Evolutionary conservation across 1,284 basidiomycete genomes (phyloP), one percentile per base, ranked within the genome.

Genomic region (Fomitopsis palustris): DNA sequence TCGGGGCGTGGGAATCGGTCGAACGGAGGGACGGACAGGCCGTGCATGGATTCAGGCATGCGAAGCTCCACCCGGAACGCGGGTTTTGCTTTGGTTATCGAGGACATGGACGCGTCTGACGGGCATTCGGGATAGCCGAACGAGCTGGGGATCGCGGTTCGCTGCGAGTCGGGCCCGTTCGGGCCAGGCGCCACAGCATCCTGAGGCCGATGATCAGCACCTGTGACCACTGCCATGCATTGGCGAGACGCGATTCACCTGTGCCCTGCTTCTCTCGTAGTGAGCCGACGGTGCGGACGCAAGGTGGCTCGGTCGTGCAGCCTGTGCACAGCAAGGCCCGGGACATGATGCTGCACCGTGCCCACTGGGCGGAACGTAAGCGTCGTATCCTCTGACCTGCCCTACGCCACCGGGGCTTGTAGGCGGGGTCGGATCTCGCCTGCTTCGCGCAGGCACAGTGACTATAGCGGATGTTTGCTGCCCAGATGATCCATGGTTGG

Each of bases 121-220:
- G 16, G 19, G 19, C 23, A 14, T 7, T 21, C 12, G 16, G 47
- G 10, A 33, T 38, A 55, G 9, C 35, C 56, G 31, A 31, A 39
- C 14, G 27, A 41, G 47, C 39, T 19, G 29, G 57, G 17, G 31
- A 33, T 27, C 14, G 62, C 43, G 19, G 54, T 37, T n/a, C 64
- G 59, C 3, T 62, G 62, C 14, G 56, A 59, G 12, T 55, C 49
- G 29, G 62, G 31, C 6, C 54, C 56, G 42, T 45, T 57, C 3
- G 57, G 35, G 57, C 62, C 62, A 19, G 64, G 56, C 19, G 64
- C 62, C 23, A 67, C 55, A 33, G 53, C 58, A 49, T 66, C 64
- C 45, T 47, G 8, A 12, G 14, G 6, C 12, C 39, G 39, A 16
- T 64, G 62, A 47, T 60, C 25, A 19, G 65, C 61, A 23, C 62